Base-by-base conservation (phyloP, 148 eudicot species). In the Dysphania ambrosioides region DNA sequence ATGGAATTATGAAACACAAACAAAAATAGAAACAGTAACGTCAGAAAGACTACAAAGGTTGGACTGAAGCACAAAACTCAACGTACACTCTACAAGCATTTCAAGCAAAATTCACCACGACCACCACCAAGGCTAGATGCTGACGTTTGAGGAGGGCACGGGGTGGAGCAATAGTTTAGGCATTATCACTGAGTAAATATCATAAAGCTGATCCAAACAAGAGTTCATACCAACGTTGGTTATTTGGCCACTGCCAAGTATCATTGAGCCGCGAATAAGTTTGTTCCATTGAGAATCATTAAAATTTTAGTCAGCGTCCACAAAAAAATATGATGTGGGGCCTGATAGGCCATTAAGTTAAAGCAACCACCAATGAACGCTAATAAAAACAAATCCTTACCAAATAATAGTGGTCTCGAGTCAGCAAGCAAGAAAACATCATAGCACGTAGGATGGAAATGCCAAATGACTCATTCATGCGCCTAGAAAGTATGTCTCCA, bases 361-460 rank as follows among this genome's bases (percentile, higher is more conserved):
- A 12, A 18, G 24, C 51, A 47, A 73, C 19, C 29, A 21, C 24
- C 15, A 31, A 30, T 38, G 30, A 69, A 61, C 36, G 51, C 35
- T 31, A 60, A 42, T 2, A 32, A 27, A 47, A 73, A 42, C 23
- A 68, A 44, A 34, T 29, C 72, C 76, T 78, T 72, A 73, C 73
- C 73, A 59, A 58, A 34, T 6, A 24, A 34, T 49, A 40, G 74
- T 74, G 78, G 42, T 69, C 68, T 59, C 65, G 34, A 60, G 74
- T 68, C 78, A 75, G 78, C 82, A 29, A 70, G 71, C 70, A 79
- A 63, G 40, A 68, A 23, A 34, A 73, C 49, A 78, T 40, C 51
- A 72, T 11, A 31, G 23, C n/a, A 16, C 9, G 30, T 55, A 66
- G 47, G 59, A 58, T 41, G 30, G 23, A 59, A 40, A 42, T 61